A percentile compares a stretch with the other conserved stretches of the same genome.
Evolutionary conservation across 1,284 basidiomycete genomes (phyloP).

Genomic region (Moesziomyces aphidis): DNA sequence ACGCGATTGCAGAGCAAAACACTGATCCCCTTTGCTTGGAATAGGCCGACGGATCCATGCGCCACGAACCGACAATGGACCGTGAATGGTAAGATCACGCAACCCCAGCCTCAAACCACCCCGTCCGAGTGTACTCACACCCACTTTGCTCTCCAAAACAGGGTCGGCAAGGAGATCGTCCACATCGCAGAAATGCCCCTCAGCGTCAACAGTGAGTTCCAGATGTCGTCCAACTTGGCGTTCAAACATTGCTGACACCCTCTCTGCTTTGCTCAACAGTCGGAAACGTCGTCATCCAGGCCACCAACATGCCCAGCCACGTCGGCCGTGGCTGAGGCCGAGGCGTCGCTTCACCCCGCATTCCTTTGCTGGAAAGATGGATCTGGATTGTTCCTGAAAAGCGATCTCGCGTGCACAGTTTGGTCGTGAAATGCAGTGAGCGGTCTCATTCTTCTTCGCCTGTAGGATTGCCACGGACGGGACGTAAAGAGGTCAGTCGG

Average conservation of each 20-base stretch:
- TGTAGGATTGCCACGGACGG: background rate
- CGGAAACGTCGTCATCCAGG: constrained; percentile 45
- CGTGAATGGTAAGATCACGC: constrained; percentile 28
- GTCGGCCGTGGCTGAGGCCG: constrained; percentile 47
- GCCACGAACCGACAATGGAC: constrained; percentile 53
- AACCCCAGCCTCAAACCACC: no score
- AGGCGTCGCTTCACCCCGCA: background rate
- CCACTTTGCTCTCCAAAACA: background rate
- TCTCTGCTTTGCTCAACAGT: constrained; percentile 15
- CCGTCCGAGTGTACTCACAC: no score
- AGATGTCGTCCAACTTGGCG: background rate
- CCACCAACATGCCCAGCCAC: constrained; percentile 55
- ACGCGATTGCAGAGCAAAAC: background rate
- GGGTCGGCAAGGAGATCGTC: constrained; percentile 51
- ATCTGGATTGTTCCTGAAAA: no score
- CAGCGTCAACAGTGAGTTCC: constrained; percentile 49
- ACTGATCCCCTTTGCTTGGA: background rate
- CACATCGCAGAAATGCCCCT: constrained; percentile 57
- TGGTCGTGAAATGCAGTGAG: background rate
- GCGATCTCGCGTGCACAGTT: background rate
- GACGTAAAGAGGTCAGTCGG: no score
- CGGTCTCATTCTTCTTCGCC: constrained; percentile 30
- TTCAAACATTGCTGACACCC: constrained; percentile 2
- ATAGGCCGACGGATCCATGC: constrained; percentile 48
- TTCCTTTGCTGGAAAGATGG: constrained; percentile 1